Evolutionary conservation across 768 basidiomycete species (phyloP).

Genomic region (Leucosporidium scottii): DNA sequence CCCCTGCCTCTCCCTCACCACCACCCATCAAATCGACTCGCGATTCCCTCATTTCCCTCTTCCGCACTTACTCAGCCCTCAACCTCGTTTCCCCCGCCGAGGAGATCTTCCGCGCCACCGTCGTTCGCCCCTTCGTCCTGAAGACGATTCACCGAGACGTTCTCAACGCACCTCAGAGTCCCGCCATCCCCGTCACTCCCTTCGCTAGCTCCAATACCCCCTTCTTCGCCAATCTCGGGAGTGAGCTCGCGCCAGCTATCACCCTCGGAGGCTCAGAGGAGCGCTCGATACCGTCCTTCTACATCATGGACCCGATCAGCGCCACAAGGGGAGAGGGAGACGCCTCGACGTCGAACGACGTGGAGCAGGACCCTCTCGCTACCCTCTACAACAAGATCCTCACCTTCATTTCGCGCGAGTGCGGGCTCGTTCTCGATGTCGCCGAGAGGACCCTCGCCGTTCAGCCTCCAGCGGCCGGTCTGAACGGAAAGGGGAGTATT

Average conservation of each 20-base stretch:
- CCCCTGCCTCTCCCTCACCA: conserved; percentile 40
- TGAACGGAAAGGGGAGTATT: conserved; percentile 13
- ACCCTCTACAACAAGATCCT: conserved; percentile 74
- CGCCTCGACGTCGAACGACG: conserved; percentile 24
- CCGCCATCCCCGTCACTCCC: conserved; percentile 8
- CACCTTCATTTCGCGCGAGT: conserved; percentile 68
- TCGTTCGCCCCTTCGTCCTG: conserved; percentile 68
- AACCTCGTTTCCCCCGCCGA: conserved; percentile 82
- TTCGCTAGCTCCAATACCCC: neutral
- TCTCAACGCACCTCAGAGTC: conserved; percentile 7
- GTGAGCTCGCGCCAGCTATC: neutral
- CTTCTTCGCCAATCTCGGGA: neutral
- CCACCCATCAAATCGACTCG: conserved; percentile 53
- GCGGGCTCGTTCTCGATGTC: conserved; percentile 65
- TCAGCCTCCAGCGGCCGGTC: conserved; percentile 8
- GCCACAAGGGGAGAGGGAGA: conserved; percentile 42
- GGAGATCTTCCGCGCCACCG: conserved; percentile 65
- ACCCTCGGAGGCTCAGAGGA: neutral
- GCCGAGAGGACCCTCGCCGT: conserved; percentile 57
- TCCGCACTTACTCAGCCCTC: conserved; percentile 67
- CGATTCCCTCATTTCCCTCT: conserved; percentile 61
- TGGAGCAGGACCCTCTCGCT: conserved; percentile 61
- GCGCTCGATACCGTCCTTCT: conserved; percentile 9
- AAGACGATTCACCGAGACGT: conserved; percentile 43
- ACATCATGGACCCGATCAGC: conserved; percentile 18